Base-by-base conservation (phyloP, 305 asterid species). In the Fraxinus platypoda region DNA sequence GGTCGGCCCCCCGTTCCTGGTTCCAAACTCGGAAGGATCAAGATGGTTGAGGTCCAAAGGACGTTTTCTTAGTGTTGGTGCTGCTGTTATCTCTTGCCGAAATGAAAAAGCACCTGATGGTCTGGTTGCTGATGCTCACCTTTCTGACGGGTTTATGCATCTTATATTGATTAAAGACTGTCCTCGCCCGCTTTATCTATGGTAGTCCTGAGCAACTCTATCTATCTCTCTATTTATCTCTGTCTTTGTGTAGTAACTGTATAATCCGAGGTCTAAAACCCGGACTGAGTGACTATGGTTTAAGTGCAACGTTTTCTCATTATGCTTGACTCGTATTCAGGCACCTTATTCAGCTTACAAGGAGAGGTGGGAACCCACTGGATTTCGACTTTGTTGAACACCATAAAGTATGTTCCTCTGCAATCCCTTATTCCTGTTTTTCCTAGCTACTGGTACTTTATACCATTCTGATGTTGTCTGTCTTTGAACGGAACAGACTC, bases 61-160 rank as follows among this genome's bases (percentile, higher is more conserved):
- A 54, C 93, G 83, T 70, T 96, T 89, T 87, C 92, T 93, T 57
- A 93, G 98, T 80, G 90, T 93, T 46, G 98, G 98, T 77, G 98
- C 97, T 80, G 99, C 99, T 77, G 92, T 96, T 30, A 96, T 94
- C 83, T 94, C 99, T 82, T 94, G 98, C 91, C 93, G 97, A 80
- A 93, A 94, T 82, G 98, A 92, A 84, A 96, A 81, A 87, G 98
- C 99, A 4, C 99, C 98, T 0, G 97, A 94, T 84, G 98, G 99
- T 77, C 91, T 96, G 57, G 98, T 94, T 75, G 98, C 98, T 66
- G 97, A 94, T 85, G 99, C 99, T 75, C 98, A 96, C 89, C 99
- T 96, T 86, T 90, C 98, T 75, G 99, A 96, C 77, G 99, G 99
- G 28, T 94, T 92, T 85, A 81, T 96, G 81, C 98, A 96, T 88